Evolutionary conservation across 1,284 basidiomycete species (phyloP), one percentile per base, ranked within the genome.

Genomic region (Coniferiporia weirii): DNA sequence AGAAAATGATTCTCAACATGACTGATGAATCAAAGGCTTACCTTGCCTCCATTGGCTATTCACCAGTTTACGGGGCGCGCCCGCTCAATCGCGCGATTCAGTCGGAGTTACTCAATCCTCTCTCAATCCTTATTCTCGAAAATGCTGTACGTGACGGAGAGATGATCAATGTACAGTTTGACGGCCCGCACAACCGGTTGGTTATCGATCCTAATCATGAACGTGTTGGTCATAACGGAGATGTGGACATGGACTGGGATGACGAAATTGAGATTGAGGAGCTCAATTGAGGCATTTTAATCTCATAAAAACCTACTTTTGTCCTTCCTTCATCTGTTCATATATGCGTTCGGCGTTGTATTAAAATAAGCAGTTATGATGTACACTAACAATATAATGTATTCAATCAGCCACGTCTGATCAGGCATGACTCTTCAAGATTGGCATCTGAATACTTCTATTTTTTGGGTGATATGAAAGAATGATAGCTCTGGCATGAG

Each of bases 51-150:
- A 81, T 89, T 48, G 94, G 95, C 0, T 98, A 95, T 75, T 92
- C 90, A 49, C 80, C 89, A 2, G 75, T 77, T 40, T 95, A 95
- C 67, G 93, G 95, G 65, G 96, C 95, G 57, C 85, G 96, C 56
- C 96, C 96, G 1, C 82, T 99, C 64, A 91, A 93, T 69, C 83
- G 95, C 46, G 83, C 91, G 7, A 97, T 99, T 67, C 95, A 98
- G 73, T 87, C 84, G 68, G 93, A 98, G 71, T 79, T 99, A 51
- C 81, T 99, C 66, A 95, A 97, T 72, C 96, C 96, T 8, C 76
- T 99, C 49, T 94, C 93, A 17, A 78, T 91, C 61, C 82, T 93
- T 76, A 81, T 99, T 52, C 84, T 99, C 51, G 87, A 91, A 43
- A 93, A 91, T 64, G 82, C 85, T 54, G 77, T 97, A 58, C 80